Conservation (phyloP, 2,329 filamentous ascomycete species). For the Calonectria henricotiae region DNA sequence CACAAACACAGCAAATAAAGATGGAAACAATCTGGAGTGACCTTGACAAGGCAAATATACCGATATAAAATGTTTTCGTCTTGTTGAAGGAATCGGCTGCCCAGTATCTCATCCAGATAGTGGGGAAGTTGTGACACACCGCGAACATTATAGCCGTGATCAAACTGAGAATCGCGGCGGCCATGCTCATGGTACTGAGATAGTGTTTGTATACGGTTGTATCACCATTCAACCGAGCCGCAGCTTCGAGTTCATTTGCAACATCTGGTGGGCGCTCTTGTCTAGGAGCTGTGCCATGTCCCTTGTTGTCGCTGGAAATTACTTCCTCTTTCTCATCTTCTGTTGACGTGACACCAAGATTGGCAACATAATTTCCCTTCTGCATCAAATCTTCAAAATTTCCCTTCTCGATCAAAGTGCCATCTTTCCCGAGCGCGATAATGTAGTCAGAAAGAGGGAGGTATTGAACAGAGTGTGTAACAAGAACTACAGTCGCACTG, state of each 20-base stretch:
- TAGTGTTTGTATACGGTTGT: slow-evolving; percentile 57
- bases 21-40: slow-evolving; percentile 7
- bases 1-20: slow-evolving; percentile 21
- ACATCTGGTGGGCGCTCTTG: not conserved
- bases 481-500: not conserved
- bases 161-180: slow-evolving; percentile 41
- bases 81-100: slow-evolving; percentile 15
- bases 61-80: slow-evolving; percentile 30
- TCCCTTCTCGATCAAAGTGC: not conserved
- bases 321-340: not conserved
- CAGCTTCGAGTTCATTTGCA: slow-evolving; percentile 36
- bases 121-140: slow-evolving; percentile 52
- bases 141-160: slow-evolving; percentile 47
- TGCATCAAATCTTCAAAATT: slow-evolving; percentile 2
- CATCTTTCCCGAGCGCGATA: slow-evolving; percentile 22
- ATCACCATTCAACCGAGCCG: slow-evolving; percentile 53
- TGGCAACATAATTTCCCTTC: slow-evolving; percentile 7
- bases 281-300: not conserved
- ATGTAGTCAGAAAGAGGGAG: slow-evolving; percentile 35
- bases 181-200: slow-evolving; percentile 50
- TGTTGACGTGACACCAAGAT: not conserved
- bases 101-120: slow-evolving; percentile 56
- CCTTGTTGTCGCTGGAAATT: not conserved
- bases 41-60: slow-evolving; percentile 33
- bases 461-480: slow-evolving; percentile 33